phyloP scores from a whole-genome alignment of 1,139 yeast species.

The Kodamaea alishanica region DNA sequence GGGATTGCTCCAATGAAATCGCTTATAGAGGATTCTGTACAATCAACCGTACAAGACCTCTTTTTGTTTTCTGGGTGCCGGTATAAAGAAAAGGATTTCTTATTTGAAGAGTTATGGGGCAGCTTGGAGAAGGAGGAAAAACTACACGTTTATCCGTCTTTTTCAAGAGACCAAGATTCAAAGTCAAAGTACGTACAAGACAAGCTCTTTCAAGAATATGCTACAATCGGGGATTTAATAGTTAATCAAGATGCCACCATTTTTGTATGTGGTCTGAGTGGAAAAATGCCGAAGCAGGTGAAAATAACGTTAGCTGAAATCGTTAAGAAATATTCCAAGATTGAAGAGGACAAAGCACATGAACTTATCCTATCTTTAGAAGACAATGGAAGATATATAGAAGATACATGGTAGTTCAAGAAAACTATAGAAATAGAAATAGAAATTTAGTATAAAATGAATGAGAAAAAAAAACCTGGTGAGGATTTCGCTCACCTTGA shows the following conservation, averaged over 20 bases:
- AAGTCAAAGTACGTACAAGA: constrained; percentile 72
- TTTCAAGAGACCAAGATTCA: constrained; percentile 26
- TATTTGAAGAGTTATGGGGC: constrained; percentile 58
- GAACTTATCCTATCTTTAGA: constrained; percentile 58
- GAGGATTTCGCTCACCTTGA: too few relatives aligned
- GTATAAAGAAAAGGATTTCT: constrained; percentile 58
- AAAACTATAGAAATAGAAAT: not conserved
- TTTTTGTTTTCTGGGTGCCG: constrained; percentile 78
- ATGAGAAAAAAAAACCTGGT: too few relatives aligned
- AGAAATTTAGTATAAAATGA: not conserved
- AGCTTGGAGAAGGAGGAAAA: constrained; percentile 26
- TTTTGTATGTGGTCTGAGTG: constrained; percentile 89
- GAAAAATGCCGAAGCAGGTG: constrained; percentile 92
- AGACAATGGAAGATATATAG: constrained; percentile 64
- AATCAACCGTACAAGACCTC: constrained; percentile 19
- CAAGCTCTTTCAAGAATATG: constrained; percentile 48
- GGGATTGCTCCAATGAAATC: constrained; percentile 90
- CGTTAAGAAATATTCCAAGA: constrained; percentile 39
- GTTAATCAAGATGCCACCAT: constrained; percentile 54
- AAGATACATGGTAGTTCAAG: constrained; percentile 76
- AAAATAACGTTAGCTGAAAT: constrained; percentile 69
- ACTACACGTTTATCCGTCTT: constrained; percentile 17
- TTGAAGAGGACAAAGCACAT: constrained; percentile 47
- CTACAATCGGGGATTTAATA: constrained; percentile 49
- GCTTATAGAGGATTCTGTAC: constrained; percentile 40